Base-by-base conservation (phyloP, 2,329 filamentous ascomycete genomes). In the Neofusicoccum sp. region DNA sequence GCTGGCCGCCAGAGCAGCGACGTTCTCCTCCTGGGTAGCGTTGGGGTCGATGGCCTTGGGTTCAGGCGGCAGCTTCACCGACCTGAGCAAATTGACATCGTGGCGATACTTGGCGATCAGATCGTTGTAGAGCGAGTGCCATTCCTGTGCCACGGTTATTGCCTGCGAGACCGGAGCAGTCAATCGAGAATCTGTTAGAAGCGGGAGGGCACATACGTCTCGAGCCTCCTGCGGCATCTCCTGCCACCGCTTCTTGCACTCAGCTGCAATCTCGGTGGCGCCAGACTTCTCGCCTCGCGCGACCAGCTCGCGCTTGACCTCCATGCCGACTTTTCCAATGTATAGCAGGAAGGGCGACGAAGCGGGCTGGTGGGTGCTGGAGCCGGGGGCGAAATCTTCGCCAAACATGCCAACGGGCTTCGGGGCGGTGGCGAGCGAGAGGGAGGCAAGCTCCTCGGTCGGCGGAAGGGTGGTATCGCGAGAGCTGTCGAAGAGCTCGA, bases 401-500 rank as follows among this genome's bases (percentile, higher is more conserved):
- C 56, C 56, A 41, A 49, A 60, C 3, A 39, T 39, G 11, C 47
- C 47, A 71, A 2, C 71, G 28, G 49, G 33, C 28, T 63, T 56
- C 8, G 54, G 52, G 16, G 62, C n/a, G 7, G 44, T 49, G 14
- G 50, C 43, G 22, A 52, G 31, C 5, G 43, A 45, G 4, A 58
- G 47, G 12, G 48, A 48, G 16, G 54, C 54, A 45, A 58, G 54
- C 31, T 68, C 65, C 4, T 74, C 70, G 14, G 71, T 62, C 9
- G 66, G 68, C 0, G 70, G 67, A 28, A 74, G 69, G 54, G 74
- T 73, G 45, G 74, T 74, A 56, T 79, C 77, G 6, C 77, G 71
- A 16, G 84, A 80, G 65, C 84, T 84, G 58, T 87, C 87, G 67
- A 89, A 89, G 1, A 89, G 77, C 71, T 87, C 84, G 41, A 88